Evolutionary conservation across 2,329 filamentous ascomycete species (phyloP).

Genomic region (Lasiodiplodia gonubiensis): DNA sequence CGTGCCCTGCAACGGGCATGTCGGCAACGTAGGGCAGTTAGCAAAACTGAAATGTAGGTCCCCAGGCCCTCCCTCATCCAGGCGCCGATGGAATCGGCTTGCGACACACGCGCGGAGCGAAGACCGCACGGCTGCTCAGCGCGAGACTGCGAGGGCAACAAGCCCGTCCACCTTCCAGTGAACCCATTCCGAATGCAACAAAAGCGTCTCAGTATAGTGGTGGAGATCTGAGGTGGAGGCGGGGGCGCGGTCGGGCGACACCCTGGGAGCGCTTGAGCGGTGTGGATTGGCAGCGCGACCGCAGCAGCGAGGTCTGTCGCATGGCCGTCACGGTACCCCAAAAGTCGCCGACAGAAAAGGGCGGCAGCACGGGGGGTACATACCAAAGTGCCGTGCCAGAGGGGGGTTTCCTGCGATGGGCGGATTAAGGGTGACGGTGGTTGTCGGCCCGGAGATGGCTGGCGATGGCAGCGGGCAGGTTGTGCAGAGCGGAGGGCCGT

Average conservation of each 20-base stretch:
- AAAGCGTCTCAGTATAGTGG: constrained; percentile 12
- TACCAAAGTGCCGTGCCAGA: constrained; percentile 13
- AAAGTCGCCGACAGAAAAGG: constrained; percentile 10
- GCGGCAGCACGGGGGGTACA: constrained; percentile 21
- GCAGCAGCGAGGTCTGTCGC: constrained; percentile 17
- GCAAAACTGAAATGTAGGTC: constrained; percentile 18
- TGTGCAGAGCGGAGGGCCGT: constrained; percentile 24
- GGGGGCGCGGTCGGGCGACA: constrained; percentile 1
- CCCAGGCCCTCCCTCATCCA: constrained; percentile 7
- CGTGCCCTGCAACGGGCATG: constrained; percentile 14
- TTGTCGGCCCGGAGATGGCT: constrained; percentile 22
- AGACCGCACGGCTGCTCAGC: not conserved
- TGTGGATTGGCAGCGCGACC: constrained; percentile 21
- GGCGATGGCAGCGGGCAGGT: constrained; percentile 26
- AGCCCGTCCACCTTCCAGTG: constrained; percentile 12
- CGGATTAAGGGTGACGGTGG: constrained; percentile 21
- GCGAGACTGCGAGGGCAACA: not conserved
- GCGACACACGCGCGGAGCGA: constrained; percentile 8
- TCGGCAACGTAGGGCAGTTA: constrained; percentile 8
- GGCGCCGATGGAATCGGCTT: constrained; percentile 2
- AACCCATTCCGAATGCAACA: constrained; percentile 21
- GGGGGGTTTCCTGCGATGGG: constrained; percentile 9
- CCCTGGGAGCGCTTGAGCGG: constrained; percentile 17
- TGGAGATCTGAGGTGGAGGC: constrained; percentile 8
- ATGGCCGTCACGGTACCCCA: constrained; percentile 1